A percentile compares a stretch with the other conserved stretches of the same genome.
Evolutionary conservation across 2,329 filamentous ascomycete genomes (phyloP).

Genomic region (Aspergillus pseudotamarii): DNA sequence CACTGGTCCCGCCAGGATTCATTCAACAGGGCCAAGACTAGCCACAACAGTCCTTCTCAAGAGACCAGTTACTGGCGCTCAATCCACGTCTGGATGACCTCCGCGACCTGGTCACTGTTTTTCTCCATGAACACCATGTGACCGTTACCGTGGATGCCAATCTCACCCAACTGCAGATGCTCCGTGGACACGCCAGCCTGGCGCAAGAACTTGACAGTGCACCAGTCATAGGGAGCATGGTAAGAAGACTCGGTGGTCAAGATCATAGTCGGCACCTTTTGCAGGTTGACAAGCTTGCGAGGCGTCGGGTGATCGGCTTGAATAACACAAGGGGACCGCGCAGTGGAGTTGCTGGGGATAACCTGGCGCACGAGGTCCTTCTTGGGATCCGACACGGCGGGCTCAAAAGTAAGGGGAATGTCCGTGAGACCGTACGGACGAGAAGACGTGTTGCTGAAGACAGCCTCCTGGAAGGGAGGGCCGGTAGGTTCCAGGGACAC

Average conservation of each 20-base stretch:
- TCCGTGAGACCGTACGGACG: conserved; percentile 25
- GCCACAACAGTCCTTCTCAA: not conserved
- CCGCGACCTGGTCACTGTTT: conserved; percentile 27
- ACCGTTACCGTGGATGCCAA: conserved; percentile 56
- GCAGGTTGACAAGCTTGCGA: conserved; percentile 53
- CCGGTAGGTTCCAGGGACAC: conserved; percentile 58
- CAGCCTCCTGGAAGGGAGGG: conserved; percentile 39
- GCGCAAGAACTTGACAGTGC: conserved; percentile 54
- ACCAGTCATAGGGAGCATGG: conserved; percentile 60
- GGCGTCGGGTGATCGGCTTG: conserved; percentile 38
- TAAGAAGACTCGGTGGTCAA: conserved; percentile 57
- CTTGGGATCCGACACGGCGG: conserved; percentile 12
- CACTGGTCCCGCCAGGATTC: not conserved
- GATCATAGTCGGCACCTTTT: conserved; percentile 53
- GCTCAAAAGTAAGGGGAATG: conserved; percentile 21
- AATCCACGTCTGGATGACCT: conserved; percentile 16
- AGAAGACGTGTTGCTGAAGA: conserved; percentile 16
- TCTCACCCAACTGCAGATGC: conserved; percentile 49
- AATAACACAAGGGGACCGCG: conserved; percentile 35
- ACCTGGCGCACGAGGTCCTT: conserved; percentile 17
- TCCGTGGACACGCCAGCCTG: conserved; percentile 55
- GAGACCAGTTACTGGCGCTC: not conserved
- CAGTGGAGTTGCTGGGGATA: conserved; percentile 15
- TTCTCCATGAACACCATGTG: conserved; percentile 48
- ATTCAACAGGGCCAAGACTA: not conserved